Conservation (phyloP, 1,139 yeast species). For the Lodderomyces jiufengensis region DNA sequence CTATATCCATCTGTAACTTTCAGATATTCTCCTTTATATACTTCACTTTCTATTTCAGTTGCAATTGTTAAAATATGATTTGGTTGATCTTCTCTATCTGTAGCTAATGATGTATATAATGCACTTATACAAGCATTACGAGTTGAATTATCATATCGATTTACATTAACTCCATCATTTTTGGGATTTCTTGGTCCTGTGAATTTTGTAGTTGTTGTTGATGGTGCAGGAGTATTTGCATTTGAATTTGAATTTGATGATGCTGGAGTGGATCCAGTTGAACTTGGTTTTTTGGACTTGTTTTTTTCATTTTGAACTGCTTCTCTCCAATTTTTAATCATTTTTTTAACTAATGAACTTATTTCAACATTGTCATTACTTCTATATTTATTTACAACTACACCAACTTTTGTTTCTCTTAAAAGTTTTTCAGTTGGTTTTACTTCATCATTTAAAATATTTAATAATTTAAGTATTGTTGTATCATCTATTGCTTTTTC, state of each 20-base stretch:
- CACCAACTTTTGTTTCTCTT: slow-evolving; percentile 96
- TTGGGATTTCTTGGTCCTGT: slow-evolving; percentile 66
- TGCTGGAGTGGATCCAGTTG: slow-evolving; percentile 7
- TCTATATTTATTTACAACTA: slow-evolving; percentile 87
- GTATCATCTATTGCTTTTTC: slow-evolving; percentile 72
- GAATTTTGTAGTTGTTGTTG: slow-evolving; percentile 6
- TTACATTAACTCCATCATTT: slow-evolving; percentile 74
- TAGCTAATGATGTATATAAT: slow-evolving; percentile 82
- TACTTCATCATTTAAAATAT: slow-evolving; percentile 66
- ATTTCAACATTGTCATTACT: slow-evolving; percentile 65
- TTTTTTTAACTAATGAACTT: slow-evolving; percentile 67
- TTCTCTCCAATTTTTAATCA: slow-evolving; percentile 88
- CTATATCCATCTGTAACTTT: slow-evolving; percentile 59
- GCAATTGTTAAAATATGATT: slow-evolving; percentile 60
- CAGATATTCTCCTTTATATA: slow-evolving; percentile 56
- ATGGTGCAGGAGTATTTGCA: background rate
- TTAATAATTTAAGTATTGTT: slow-evolving; percentile 64
- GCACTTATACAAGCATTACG: slow-evolving; percentile 85
- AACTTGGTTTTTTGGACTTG: slow-evolving; percentile 26
- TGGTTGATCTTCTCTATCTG: slow-evolving; percentile 59
- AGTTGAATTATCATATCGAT: slow-evolving; percentile 66
- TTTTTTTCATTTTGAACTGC: slow-evolving; percentile 76
- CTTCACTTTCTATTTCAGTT: slow-evolving; percentile 69
- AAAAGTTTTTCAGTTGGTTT: slow-evolving; percentile 81
- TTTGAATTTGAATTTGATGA: slow-evolving; percentile 2